Conservation (phyloP, 2,329 filamentous ascomycete species). For the Herpotrichia juniperi region DNA sequence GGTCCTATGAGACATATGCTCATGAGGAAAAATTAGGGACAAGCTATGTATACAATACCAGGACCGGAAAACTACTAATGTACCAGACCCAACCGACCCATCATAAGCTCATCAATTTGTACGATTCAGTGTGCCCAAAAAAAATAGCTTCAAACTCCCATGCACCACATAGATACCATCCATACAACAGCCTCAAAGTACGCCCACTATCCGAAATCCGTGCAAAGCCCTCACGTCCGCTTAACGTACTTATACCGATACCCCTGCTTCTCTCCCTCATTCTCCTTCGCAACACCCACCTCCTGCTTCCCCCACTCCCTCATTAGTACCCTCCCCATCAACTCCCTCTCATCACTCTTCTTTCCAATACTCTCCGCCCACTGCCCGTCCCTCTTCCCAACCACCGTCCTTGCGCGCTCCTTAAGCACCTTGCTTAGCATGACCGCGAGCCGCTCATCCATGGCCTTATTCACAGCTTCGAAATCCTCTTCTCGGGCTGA, state of each 20-base stretch:
- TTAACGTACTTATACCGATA: slow-evolving; percentile 40
- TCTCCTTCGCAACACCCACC: slow-evolving; percentile 30
- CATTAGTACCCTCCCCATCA: slow-evolving; percentile 39
- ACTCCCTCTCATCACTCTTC: slow-evolving; percentile 31
- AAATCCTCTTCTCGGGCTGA: slow-evolving; percentile 30
- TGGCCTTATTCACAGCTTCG: slow-evolving; percentile 35
- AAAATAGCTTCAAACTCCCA: no score
- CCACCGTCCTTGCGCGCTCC: slow-evolving; percentile 34
- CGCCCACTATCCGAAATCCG: background rate
- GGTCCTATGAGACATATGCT: background rate
- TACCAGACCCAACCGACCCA: background rate
- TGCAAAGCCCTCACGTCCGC: slow-evolving; percentile 6
- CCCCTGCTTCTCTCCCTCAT: slow-evolving; percentile 26
- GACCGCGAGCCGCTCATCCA: slow-evolving; percentile 40
- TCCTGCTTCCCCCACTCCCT: slow-evolving; percentile 46
- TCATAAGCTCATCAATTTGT: slow-evolving; percentile 8
- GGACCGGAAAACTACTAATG: background rate
- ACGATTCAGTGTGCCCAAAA: background rate
- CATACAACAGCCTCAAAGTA: background rate
- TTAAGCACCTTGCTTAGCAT: slow-evolving; percentile 37
- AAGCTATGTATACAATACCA: background rate
- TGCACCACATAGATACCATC: background rate
- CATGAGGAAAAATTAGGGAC: no score
- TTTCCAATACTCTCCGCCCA: slow-evolving; percentile 35
- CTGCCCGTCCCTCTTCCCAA: slow-evolving; percentile 40